phyloP scores from a whole-genome alignment of 805 yeast genomes.

The Candida ortonii region DNA sequence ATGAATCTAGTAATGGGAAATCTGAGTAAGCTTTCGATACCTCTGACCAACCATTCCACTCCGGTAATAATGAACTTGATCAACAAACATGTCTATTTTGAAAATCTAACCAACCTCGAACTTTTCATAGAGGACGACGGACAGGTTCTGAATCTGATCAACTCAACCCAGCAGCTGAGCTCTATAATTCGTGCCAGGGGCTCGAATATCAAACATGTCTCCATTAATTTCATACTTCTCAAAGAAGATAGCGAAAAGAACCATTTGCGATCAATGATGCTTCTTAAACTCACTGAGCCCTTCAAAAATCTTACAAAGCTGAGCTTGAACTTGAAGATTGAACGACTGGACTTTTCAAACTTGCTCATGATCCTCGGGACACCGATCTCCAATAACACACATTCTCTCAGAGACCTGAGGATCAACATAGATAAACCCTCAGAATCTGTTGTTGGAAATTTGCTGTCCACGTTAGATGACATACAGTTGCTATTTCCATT shows the following conservation, averaged over 20 bases:
- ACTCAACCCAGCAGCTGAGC: slow-evolving; percentile 28
- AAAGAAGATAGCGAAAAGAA: slow-evolving; percentile 31
- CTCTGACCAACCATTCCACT: slow-evolving; percentile 33
- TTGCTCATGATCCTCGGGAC: slow-evolving; percentile 33
- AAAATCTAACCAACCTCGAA: slow-evolving; percentile 27
- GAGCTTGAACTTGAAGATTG: slow-evolving; percentile 26
- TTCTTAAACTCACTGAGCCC: slow-evolving; percentile 29
- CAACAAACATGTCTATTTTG: slow-evolving; percentile 30
- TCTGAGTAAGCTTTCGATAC: slow-evolving; percentile 25
- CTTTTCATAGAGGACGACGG: slow-evolving; percentile 33
- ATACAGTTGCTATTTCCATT: slow-evolving; percentile 29
- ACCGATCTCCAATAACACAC: slow-evolving; percentile 27
- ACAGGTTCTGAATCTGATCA: slow-evolving; percentile 26
- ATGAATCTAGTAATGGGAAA: slow-evolving; percentile 28
- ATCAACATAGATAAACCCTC: slow-evolving; percentile 29
- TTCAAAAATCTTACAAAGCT: slow-evolving; percentile 22
- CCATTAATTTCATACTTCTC: slow-evolving; percentile 25
- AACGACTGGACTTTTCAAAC: slow-evolving; percentile 30
- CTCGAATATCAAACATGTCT: slow-evolving; percentile 20
- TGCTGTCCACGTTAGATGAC: slow-evolving; percentile 30
- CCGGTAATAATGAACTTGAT: slow-evolving; percentile 29
- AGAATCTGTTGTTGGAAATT: slow-evolving; percentile 30
- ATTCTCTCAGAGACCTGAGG: slow-evolving; percentile 25
- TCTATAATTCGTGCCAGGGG: slow-evolving; percentile 26
- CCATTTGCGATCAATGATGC: slow-evolving; percentile 32